Conservation (phyloP, 2,329 filamentous ascomycete genomes). For the Aspergillus unguis region DNA sequence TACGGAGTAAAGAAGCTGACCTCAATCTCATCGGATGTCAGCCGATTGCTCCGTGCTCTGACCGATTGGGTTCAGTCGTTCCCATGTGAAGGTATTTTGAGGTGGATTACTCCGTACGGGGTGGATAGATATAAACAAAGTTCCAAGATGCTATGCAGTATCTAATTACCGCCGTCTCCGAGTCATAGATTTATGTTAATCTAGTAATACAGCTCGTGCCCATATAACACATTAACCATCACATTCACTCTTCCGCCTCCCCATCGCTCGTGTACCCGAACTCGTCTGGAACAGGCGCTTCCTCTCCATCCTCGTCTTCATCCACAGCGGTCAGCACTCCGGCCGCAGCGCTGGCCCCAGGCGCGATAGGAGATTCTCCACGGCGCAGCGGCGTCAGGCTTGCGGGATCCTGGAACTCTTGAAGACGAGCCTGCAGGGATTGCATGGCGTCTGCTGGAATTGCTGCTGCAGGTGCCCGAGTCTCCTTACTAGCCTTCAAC, state of each 20-base stretch:
- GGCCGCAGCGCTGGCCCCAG: slow-evolving; percentile 67
- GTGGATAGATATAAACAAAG: slow-evolving; percentile 3
- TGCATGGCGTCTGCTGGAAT: slow-evolving; percentile 20
- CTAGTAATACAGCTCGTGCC: slow-evolving; percentile 38
- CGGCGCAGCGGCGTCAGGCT: slow-evolving; percentile 34
- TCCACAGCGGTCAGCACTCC: slow-evolving; percentile 83
- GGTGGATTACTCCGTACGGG: background rate
- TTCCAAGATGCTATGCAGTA: slow-evolving; percentile 14
- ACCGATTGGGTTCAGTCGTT: slow-evolving; percentile 1
- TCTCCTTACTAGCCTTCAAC: slow-evolving; percentile 80
- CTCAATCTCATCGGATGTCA: background rate
- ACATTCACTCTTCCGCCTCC: slow-evolving; percentile 25
- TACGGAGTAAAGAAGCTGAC: background rate
- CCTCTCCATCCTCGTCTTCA: slow-evolving; percentile 57
- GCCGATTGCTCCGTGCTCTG: background rate
- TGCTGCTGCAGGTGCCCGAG: slow-evolving; percentile 36
- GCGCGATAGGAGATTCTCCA: slow-evolving; percentile 20
- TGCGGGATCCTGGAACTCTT: slow-evolving; percentile 35
- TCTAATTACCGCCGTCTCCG: slow-evolving; percentile 16
- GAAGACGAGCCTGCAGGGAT: slow-evolving; percentile 33
- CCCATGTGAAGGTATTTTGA: background rate
- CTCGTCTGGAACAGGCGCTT: slow-evolving; percentile 47
- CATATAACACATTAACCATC: slow-evolving; percentile 15
- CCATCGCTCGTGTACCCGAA: slow-evolving; percentile 47
- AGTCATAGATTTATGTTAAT: slow-evolving; percentile 31